Conservation (phyloP, 495 filamentous ascomycete genomes). For the Xylaria sp. region DNA sequence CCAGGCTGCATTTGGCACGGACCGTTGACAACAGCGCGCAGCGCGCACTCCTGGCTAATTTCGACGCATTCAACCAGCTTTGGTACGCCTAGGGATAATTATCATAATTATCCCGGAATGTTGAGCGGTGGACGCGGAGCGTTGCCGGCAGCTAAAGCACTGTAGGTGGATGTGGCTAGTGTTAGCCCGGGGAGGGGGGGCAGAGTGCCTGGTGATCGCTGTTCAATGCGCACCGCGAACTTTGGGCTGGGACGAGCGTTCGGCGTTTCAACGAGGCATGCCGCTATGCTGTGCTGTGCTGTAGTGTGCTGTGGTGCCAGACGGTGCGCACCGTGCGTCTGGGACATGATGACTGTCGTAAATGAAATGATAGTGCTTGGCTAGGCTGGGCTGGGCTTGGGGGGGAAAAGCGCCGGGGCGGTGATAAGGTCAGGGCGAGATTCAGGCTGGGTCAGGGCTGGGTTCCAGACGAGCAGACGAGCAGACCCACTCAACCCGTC, state of each 20-base stretch:
- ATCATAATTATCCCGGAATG: slow-evolving; percentile 19
- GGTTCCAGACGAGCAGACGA: slow-evolving; percentile 1
- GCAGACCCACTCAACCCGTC: background rate
- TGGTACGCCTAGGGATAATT: slow-evolving; percentile 3
- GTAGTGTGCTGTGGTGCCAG: background rate
- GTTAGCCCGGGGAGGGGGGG: background rate
- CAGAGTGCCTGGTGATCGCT: slow-evolving; percentile 6
- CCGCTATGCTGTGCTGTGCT: background rate
- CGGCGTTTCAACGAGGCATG: slow-evolving; percentile 20
- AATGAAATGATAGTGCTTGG: background rate
- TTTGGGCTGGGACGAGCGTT: slow-evolving; percentile 13
- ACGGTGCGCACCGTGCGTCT: slow-evolving; percentile 11
- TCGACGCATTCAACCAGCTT: background rate
- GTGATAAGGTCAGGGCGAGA: slow-evolving; percentile 1
- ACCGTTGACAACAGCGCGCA: slow-evolving; percentile 12
- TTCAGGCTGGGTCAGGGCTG: slow-evolving; percentile 1
- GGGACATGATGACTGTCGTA: background rate
- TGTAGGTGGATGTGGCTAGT: slow-evolving; percentile 15
- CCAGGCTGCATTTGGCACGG: slow-evolving; percentile 13
- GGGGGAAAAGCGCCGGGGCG: background rate
- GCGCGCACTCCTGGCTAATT: slow-evolving; percentile 14
- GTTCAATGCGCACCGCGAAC: slow-evolving; percentile 19
- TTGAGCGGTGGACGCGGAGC: background rate
- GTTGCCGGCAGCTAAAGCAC: background rate
- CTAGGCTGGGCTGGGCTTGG: background rate